Base-by-base conservation (phyloP, 2,329 filamentous ascomycete species). In the Pseudofabraea citricarpa region DNA sequence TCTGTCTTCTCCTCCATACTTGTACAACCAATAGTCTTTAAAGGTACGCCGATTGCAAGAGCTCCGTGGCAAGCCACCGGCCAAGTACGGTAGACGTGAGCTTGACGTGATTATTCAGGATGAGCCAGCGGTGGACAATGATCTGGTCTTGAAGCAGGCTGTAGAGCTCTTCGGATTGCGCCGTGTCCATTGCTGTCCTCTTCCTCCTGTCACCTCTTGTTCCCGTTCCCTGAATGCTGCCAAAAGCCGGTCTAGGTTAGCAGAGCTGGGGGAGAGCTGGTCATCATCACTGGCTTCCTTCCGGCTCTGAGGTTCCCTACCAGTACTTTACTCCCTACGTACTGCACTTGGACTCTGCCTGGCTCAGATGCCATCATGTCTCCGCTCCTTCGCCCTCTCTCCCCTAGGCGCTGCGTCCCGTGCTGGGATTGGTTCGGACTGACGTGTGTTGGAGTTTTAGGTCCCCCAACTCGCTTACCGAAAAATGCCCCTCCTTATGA, bases 401-500 rank as follows among this genome's bases (percentile, higher is more conserved):
- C 26, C 26, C 26, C 4, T 15, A 29, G 15, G 15, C 26, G 26
- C 26, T 29, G 26, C 26, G 13, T 8, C 13, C 24, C 13, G 24
- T 13, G 8, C 24, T 27, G 8, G 24, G 24, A 27, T 27, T 13
- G 24, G 24, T 13, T 13, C 13, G 24, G 24, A 27, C 24, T 27
- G 24, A 13, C 8, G 8, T 27, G 24, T 7, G 18, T 16, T 19
- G 32, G n/a, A 20, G 8, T 20, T n/a, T 36, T 36, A 10, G 35
- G 10, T 7, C 35, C 35, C 23, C n/a, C 35, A 20, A 37, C 15
- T 9, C 35, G 15, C 18, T 13, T 21, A 24, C 15, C 21, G 35
- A 23, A n/a, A 6, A 22, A 22, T 18, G n/a, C 35, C 35, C 21
- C 23, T 19, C 21, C 19, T 40, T 26, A 38, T 45, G 19, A 49